Evolutionary conservation across 768 basidiomycete species (phyloP), one percentile per base, ranked within the genome.

Genomic region (Boletus bicolor): DNA sequence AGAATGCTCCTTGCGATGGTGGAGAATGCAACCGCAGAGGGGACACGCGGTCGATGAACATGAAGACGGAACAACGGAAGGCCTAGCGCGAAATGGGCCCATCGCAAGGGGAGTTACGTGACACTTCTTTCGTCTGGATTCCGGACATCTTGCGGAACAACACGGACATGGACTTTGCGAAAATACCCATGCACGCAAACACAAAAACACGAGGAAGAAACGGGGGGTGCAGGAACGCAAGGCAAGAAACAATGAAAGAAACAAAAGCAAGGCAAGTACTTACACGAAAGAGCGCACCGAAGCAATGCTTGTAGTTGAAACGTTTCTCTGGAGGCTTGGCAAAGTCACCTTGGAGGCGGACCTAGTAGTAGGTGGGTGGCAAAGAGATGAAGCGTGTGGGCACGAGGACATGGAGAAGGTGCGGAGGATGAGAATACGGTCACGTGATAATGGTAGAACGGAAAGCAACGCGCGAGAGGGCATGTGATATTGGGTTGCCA

Each of bases 341-440:
- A 63, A 90, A 87, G 72, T 96, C 93, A 37, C 88, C 92, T 72
- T 95, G 93, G 57, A 96, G 78, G 51, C 93, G 87, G 42, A 94
- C 80, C 78, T 81, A 56, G 21, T 24, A 24, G 21, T 24, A 24
- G 26, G 24, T 21, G 48, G 30, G 30, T 15, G 45, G 32, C 14
- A 51, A 19, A 24, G 2, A 17, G 26, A 51, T 11, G 36, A 34
- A 41, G 41, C 24, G 28, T 26, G 51, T 21, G 19, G 39, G 15
- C 34, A 56, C 34, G 36, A 15, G 36, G 34, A 30, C 12, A 35
- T 8, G 37, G 8, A 48, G 28, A 38, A 24, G 21, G 21, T 24
- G 21, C 21, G 21, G 2, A 24, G 8, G 43, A 38, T 35, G 44
- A 32, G 44, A 51, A 52, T 15, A 38, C 48, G 56, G 6, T 62